Percentiles rank a stretch among this genome's conserved stretches.
These are phyloP conservation scores for Globisporangium takayamanum DNA, from an alignment of 352 stramenopile genomes.

Conservation along the genomic window DNA sequence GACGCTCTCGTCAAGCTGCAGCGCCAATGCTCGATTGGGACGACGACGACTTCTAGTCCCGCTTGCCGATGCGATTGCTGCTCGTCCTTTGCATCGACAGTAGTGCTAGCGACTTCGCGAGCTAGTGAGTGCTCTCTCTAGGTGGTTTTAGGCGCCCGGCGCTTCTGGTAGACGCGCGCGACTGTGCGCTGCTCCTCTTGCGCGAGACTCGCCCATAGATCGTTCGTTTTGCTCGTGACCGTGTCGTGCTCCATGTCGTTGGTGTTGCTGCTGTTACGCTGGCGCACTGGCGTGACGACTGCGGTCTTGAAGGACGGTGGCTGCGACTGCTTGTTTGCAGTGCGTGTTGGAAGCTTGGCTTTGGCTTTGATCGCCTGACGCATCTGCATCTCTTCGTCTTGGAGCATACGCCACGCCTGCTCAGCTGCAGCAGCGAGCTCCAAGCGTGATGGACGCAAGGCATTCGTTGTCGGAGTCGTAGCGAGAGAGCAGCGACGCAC, in stretches of 20 bases:
- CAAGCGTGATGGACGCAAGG: neutral
- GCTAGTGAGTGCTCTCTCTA: neutral
- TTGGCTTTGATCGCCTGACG: slow-evolving; percentile 9
- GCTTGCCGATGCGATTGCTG: too few species aligned
- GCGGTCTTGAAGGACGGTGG: neutral
- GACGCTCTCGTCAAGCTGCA: slow-evolving; percentile 35
- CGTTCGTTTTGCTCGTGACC: slow-evolving; percentile 14
- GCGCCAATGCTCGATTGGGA: slow-evolving; percentile 40
- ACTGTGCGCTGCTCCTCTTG: slow-evolving; percentile 19
- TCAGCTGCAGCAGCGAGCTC: slow-evolving; percentile 18
- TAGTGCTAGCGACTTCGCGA: neutral
- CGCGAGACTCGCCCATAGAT: slow-evolving; percentile 13
- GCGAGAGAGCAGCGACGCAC: slow-evolving; percentile 4
- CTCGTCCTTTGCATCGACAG: neutral
- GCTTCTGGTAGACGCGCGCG: slow-evolving; percentile 10
- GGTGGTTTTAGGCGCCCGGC: neutral
- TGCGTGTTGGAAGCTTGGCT: too few species aligned
- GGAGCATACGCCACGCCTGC: slow-evolving; percentile 39
- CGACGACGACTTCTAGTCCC: slow-evolving; percentile 31
- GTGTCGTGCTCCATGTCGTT: neutral
- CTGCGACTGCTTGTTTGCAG: slow-evolving; percentile 3
- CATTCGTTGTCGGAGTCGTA: neutral
- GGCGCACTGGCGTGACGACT: slow-evolving; percentile 6
- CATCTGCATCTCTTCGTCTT: slow-evolving; percentile 44
- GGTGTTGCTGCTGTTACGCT: neutral